Evolutionary conservation across 1,284 basidiomycete species (phyloP).

Genomic region (Cerrena zonata): DNA sequence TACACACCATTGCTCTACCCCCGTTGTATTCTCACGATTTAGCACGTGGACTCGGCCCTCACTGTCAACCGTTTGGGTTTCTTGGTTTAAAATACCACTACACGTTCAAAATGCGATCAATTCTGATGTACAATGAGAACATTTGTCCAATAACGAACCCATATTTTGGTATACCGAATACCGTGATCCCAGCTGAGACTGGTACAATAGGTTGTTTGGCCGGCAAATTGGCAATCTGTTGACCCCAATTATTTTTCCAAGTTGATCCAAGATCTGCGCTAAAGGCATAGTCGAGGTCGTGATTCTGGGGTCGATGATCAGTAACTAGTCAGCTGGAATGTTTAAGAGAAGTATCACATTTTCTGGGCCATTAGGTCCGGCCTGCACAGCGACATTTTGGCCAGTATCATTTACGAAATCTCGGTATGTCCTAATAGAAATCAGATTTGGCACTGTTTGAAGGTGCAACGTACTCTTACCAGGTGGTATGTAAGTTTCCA

Average conservation of each 20-base stretch:
- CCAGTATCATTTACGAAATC: slow-evolving; percentile 40
- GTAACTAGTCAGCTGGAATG: not conserved
- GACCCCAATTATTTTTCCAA: slow-evolving; percentile 37
- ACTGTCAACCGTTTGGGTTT: slow-evolving; percentile 35
- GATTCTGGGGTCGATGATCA: slow-evolving; percentile 29
- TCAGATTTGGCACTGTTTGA: not conserved
- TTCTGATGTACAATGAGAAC: not conserved
- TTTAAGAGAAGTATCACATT: slow-evolving; percentile 31
- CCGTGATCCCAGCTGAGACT: slow-evolving; percentile 33
- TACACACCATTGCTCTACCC: slow-evolving; percentile 33
- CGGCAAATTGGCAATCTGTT: slow-evolving; percentile 27
- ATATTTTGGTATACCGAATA: slow-evolving; percentile 39
- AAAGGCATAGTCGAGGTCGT: slow-evolving; percentile 37
- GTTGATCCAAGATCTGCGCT: slow-evolving; percentile 31
- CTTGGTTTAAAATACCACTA: slow-evolving; percentile 41
- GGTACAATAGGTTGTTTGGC: slow-evolving; percentile 30
- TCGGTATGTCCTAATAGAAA: slow-evolving; percentile 34
- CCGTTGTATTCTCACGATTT: slow-evolving; percentile 39
- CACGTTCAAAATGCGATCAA: not conserved
- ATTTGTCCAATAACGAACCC: slow-evolving; percentile 32
- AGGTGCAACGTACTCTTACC: slow-evolving; percentile 19
- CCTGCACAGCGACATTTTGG: slow-evolving; percentile 36
- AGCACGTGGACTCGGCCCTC: slow-evolving; percentile 37
- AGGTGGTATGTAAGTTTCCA: slow-evolving; percentile 33
- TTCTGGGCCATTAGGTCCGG: slow-evolving; percentile 42